These are phyloP conservation scores for Zygoascus bituminiphila DNA, from an alignment of 805 yeast genomes.

Conservation along the genomic window DNA sequence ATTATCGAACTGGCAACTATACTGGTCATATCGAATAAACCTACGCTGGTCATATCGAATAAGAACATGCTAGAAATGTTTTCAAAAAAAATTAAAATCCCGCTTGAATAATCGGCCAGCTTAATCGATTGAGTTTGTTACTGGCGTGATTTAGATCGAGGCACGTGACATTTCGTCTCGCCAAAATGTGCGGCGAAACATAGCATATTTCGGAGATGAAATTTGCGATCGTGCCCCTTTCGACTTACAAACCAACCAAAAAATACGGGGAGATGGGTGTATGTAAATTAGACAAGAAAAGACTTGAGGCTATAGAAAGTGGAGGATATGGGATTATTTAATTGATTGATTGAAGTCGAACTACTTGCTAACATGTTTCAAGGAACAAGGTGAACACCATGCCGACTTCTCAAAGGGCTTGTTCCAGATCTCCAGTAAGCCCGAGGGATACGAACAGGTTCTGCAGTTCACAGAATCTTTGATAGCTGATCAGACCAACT, in stretches of 20 bases:
- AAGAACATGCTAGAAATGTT: too few species aligned
- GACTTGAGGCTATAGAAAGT: too few species aligned
- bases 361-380: too few species aligned
- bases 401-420: constrained; percentile 55
- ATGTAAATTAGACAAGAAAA: neutral
- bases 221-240: too few species aligned
- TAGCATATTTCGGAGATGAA: too few species aligned
- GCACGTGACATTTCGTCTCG: neutral
- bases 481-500: constrained; percentile 53
- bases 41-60: too few species aligned
- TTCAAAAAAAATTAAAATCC: neutral
- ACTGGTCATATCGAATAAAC: constrained; percentile 33
- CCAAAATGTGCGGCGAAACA: neutral
- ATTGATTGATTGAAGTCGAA: too few species aligned
- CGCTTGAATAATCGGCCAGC: neutral
- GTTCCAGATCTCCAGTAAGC: constrained; percentile 21
- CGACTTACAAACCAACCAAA: too few species aligned
- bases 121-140: neutral
- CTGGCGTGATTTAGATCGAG: too few species aligned
- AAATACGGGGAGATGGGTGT: neutral
- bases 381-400: constrained; percentile 37
- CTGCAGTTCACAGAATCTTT: constrained; percentile 59
- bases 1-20: constrained; percentile 35
- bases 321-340: too few species aligned
- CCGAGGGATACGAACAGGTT: constrained; percentile 51